A percentile compares a stretch with the other conserved stretches of the same genome.
Conservation (phyloP, 2,329 filamentous ascomycete genomes). For the Fusarium albidum region DNA sequence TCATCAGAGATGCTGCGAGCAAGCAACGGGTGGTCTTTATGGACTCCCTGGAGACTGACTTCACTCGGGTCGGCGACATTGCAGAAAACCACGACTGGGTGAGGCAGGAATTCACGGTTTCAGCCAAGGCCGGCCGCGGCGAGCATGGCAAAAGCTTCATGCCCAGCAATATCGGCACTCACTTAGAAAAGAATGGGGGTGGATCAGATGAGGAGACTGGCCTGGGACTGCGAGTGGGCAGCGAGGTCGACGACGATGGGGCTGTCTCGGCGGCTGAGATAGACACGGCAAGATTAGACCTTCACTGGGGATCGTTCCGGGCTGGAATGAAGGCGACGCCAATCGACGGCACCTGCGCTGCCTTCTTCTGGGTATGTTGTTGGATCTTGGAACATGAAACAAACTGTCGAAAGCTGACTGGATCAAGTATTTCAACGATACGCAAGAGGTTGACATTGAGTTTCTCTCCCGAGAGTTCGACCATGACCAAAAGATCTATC, state of each 20-base stretch:
- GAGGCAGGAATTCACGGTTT: slow-evolving; percentile 72
- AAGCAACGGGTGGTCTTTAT: slow-evolving; percentile 65
- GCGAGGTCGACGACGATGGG: slow-evolving; percentile 50
- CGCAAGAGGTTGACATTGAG: slow-evolving; percentile 83
- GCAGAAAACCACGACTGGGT: slow-evolving; percentile 67
- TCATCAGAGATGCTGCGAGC: slow-evolving; percentile 54
- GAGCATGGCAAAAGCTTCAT: slow-evolving; percentile 71
- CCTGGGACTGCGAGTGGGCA: slow-evolving; percentile 64
- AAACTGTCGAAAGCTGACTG: slow-evolving; percentile 2
- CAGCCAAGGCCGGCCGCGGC: slow-evolving; percentile 64
- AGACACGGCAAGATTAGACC: slow-evolving; percentile 66
- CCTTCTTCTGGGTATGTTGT: slow-evolving; percentile 77
- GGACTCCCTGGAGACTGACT: slow-evolving; percentile 76
- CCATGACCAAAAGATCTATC: slow-evolving; percentile 56
- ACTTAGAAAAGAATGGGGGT: slow-evolving; percentile 7
- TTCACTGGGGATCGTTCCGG: slow-evolving; percentile 75
- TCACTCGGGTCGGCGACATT: slow-evolving; percentile 62
- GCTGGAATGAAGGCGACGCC: slow-evolving; percentile 71
- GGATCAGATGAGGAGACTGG: slow-evolving; percentile 55
- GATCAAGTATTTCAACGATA: slow-evolving; percentile 76
- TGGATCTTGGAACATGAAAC: neutral
- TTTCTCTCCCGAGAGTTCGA: slow-evolving; percentile 75
- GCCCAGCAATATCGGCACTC: slow-evolving; percentile 63
- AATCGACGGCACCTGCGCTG: slow-evolving; percentile 73
- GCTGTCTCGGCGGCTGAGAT: slow-evolving; percentile 71